Evolutionary conservation across 2,329 filamentous ascomycete genomes (phyloP).

Genomic region (Sphaceloma murrayae): DNA sequence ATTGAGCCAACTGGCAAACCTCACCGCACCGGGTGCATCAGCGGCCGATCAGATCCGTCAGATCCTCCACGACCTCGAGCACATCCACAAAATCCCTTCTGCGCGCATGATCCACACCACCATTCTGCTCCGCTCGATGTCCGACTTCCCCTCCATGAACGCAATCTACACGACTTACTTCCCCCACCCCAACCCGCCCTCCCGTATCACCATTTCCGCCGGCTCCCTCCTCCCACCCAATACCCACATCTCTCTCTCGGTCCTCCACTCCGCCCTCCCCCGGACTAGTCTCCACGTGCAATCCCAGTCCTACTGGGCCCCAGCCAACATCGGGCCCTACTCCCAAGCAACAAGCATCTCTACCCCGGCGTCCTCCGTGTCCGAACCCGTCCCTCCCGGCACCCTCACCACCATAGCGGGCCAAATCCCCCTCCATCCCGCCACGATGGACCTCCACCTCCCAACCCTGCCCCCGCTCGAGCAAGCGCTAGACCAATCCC

Average conservation of each 20-base stretch:
- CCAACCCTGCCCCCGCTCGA: conserved; percentile 32
- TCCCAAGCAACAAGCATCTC: conserved; percentile 82
- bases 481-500: conserved; percentile 44
- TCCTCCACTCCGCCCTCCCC: conserved; percentile 23
- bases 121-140: conserved; percentile 68
- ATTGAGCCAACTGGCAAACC: neutral
- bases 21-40: conserved; percentile 28
- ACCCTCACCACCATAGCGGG: conserved; percentile 62
- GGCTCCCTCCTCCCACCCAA: conserved; percentile 54
- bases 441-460: conserved; percentile 56
- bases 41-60: conserved; percentile 33
- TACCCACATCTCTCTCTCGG: conserved; percentile 52
- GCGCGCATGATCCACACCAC: conserved; percentile 37
- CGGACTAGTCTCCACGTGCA: conserved; percentile 69
- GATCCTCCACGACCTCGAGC: conserved; percentile 32
- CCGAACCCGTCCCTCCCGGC: conserved; percentile 19
- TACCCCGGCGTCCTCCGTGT: conserved; percentile 29
- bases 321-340: conserved; percentile 94
- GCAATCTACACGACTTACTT: conserved; percentile 67
- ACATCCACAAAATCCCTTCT: conserved; percentile 23
- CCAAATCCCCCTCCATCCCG: conserved; percentile 80
- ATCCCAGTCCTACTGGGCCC: conserved; percentile 91
- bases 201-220: conserved; percentile 73
- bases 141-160: conserved; percentile 69
- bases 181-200: conserved; percentile 66